Conservation (phyloP, 441 rosid genomes). For the Euphorbia neoarborescens region DNA sequence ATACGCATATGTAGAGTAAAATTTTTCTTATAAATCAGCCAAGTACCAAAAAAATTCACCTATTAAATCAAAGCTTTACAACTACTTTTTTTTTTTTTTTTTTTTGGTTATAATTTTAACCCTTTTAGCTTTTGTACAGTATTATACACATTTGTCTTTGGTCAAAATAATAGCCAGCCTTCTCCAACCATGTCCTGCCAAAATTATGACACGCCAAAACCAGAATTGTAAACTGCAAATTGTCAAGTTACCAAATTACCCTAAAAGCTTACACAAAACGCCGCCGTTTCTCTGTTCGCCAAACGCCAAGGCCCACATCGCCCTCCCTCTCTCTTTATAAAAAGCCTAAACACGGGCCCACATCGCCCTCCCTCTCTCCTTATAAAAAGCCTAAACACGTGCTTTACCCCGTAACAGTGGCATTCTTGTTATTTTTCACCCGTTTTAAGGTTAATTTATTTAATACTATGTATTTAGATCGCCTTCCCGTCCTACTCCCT, state of each 20-base stretch:
- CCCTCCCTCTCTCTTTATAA: slow-evolving; percentile 16
- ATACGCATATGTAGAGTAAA: no score
- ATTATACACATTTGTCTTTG: background rate
- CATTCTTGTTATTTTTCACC: slow-evolving; percentile 23
- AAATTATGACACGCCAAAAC: background rate
- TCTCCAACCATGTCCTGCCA: slow-evolving; percentile 3
- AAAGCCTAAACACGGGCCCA: slow-evolving; percentile 57
- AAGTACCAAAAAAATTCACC: no score
- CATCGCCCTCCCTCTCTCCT: background rate
- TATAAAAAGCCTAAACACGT: slow-evolving; percentile 53
- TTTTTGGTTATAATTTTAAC: no score
- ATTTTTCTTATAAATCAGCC: no score
- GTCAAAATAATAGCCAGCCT: slow-evolving; percentile 14
- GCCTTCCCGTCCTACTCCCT: slow-evolving; percentile 21
- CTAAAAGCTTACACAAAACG: background rate
- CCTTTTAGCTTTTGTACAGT: slow-evolving; percentile 5
- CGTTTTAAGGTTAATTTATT: slow-evolving; percentile 17
- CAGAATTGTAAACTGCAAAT: no score
- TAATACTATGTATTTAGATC: slow-evolving; percentile 20
- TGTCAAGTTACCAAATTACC: slow-evolving; percentile 1
- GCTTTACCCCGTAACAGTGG: slow-evolving; percentile 50
- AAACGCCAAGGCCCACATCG: background rate
- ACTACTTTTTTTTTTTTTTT: no score
- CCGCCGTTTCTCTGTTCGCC: background rate
- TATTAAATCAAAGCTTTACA: no score